These are phyloP conservation scores for Mortierella sp. DNA, from an alignment of 371 early-diverging fungal genomes.

Conservation along the genomic window DNA sequence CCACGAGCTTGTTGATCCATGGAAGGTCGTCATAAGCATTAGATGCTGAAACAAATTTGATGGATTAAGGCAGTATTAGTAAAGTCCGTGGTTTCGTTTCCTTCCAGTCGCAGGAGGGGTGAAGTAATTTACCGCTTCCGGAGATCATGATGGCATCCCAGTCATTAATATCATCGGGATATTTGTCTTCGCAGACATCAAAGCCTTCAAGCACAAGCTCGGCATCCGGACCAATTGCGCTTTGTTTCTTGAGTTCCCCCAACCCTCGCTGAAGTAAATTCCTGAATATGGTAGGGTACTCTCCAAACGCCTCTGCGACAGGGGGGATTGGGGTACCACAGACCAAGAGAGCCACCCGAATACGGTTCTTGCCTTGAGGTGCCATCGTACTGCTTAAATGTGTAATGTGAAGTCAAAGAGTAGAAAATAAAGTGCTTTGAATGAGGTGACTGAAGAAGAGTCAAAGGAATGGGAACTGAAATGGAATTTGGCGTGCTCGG, in stretches of 20 bases:
- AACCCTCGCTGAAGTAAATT: conserved; percentile 58
- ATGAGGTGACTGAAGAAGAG: too few relatives aligned
- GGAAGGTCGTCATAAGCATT: conserved; percentile 63
- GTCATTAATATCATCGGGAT: conserved; percentile 27
- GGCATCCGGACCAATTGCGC: conserved; percentile 25
- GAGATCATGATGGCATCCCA: conserved; percentile 46
- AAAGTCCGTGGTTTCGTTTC: neutral
- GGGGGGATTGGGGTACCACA: conserved; percentile 70
- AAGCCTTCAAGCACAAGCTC: conserved; percentile 31
- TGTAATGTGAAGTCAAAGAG: too few relatives aligned
- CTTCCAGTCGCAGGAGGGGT: neutral
- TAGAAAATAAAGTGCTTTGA: neutral
- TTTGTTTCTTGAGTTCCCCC: conserved; percentile 22
- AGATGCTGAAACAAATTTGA: conserved; percentile 30
- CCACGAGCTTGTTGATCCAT: conserved; percentile 71
- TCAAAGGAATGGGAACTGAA: neutral
- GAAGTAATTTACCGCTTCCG: conserved; percentile 40
- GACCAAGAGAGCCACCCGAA: conserved; percentile 61
- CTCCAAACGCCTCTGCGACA: conserved; percentile 65
- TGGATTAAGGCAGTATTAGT: neutral
- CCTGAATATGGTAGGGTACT: conserved; percentile 62
- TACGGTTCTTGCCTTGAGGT: conserved; percentile 10
- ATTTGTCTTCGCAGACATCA: conserved; percentile 49
- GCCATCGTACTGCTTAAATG: neutral
- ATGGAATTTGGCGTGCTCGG: neutral